These are phyloP conservation scores for sweet orange (Citrus sinensis) DNA, from an alignment of 345 rosid genomes.

Conservation along the genomic window DVS_A1.0 CM039162.1:21063501-21064000, in stretches of 20 bases:
- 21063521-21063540: slow-evolving; percentile 83
- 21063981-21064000: slow-evolving; percentile 56
- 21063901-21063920: slow-evolving; percentile 56
- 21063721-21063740: slow-evolving; percentile 62
- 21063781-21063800: slow-evolving; percentile 48
- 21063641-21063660: slow-evolving; percentile 46
- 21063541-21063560: slow-evolving; percentile 90
- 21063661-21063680: slow-evolving; percentile 51
- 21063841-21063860: slow-evolving; percentile 84
- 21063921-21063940: slow-evolving; percentile 72
- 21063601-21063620: slow-evolving; percentile 80
- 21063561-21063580: slow-evolving; percentile 54
- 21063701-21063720: slow-evolving; percentile 49
- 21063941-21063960: slow-evolving; percentile 86
- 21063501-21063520: slow-evolving; percentile 69
- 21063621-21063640: slow-evolving; percentile 85
- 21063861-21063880: slow-evolving; percentile 61
- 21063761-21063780: slow-evolving; percentile 54
- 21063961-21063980: slow-evolving; percentile 64
- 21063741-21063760: slow-evolving; percentile 66
- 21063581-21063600: slow-evolving; percentile 52
- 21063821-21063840: slow-evolving; percentile 55
- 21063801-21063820: slow-evolving; percentile 75
- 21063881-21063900: slow-evolving; percentile 60
- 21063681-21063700: slow-evolving; percentile 90